Percentiles rank a stretch among this genome's conserved stretches.
These are phyloP conservation scores for Porpolomopsis calyptriformis DNA, from an alignment of 768 basidiomycete genomes.

Conservation along the genomic window DNA sequence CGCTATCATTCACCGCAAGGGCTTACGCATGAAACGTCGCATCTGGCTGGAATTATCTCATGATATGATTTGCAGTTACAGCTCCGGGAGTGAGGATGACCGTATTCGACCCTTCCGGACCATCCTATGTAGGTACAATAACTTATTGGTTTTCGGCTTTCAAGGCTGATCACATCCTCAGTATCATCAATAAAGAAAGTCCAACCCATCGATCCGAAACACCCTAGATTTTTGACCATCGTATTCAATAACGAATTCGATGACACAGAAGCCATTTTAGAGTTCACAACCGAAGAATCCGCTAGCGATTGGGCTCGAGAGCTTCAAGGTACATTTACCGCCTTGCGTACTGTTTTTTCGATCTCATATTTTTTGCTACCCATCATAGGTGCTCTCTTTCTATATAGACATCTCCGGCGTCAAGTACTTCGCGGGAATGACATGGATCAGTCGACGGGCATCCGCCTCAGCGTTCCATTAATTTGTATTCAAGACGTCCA, in stretches of 20 bases:
- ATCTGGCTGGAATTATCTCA: constrained; percentile 54
- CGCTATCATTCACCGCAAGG: constrained; percentile 35
- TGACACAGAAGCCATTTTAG: constrained; percentile 22
- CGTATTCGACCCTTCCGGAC: constrained; percentile 43
- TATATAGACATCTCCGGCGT: constrained; percentile 33
- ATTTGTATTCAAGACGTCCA: constrained; percentile 22
- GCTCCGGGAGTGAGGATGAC: constrained; percentile 44
- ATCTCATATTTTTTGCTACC: neutral
- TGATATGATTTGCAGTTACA: constrained; percentile 50
- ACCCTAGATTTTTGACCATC: constrained; percentile 32
- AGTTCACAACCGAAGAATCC: constrained; percentile 51
- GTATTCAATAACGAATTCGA: constrained; percentile 23
- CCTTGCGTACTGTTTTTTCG: neutral
- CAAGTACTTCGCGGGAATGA: constrained; percentile 21
- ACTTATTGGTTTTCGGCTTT: neutral
- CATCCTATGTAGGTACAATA: constrained; percentile 35
- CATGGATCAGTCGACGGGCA: constrained; percentile 24
- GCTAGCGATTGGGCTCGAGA: constrained; percentile 41
- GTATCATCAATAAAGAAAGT: constrained; percentile 40
- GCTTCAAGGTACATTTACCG: constrained; percentile 26
- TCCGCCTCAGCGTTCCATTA: constrained; percentile 39
- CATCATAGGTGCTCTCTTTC: constrained; percentile 31
- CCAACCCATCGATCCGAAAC: constrained; percentile 32
- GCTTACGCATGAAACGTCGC: constrained; percentile 34
- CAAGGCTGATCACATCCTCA: constrained; percentile 15